Conservation (phyloP, 352 stramenopile genomes). For the Pythium guiyangense region DNA sequence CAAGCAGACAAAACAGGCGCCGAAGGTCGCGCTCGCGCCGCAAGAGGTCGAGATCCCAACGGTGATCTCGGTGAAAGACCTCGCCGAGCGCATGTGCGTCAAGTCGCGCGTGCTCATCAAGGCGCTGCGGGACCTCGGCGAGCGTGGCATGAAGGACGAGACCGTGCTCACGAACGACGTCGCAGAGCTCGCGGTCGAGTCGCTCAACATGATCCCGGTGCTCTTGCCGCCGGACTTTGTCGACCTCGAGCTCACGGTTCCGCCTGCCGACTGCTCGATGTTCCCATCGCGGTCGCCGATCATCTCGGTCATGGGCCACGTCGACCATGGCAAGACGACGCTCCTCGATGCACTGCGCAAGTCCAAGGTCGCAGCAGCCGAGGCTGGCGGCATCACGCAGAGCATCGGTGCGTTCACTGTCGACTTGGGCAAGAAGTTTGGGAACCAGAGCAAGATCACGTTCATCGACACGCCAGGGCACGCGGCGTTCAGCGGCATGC, state of each 20-base stretch:
- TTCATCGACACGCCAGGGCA: slow-evolving; percentile 99
- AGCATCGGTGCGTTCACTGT: slow-evolving; percentile 97
- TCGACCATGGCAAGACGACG: slow-evolving; percentile 99
- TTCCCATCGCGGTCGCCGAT: slow-evolving; percentile 87
- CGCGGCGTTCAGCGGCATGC: slow-evolving; percentile 98
- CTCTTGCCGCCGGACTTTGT: slow-evolving; percentile 79
- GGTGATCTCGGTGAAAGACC: slow-evolving; percentile 63
- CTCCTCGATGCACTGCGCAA: slow-evolving; percentile 94
- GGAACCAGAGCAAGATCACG: slow-evolving; percentile 70
- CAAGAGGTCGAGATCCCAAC: slow-evolving; percentile 81
- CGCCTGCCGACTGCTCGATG: slow-evolving; percentile 55
- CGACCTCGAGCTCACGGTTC: slow-evolving; percentile 62
- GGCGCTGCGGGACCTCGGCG: slow-evolving; percentile 59
- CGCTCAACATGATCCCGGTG: slow-evolving; percentile 83
- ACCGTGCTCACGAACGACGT: slow-evolving; percentile 68
- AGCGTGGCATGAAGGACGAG: slow-evolving; percentile 65
- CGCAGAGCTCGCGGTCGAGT: slow-evolving; percentile 78
- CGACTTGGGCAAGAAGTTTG: slow-evolving; percentile 84
- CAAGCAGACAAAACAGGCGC: slow-evolving; percentile 42
- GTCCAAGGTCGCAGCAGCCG: slow-evolving; percentile 89
- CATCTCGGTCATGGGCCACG: slow-evolving; percentile 99
- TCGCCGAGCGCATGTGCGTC: slow-evolving; percentile 77
- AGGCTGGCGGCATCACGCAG: slow-evolving; percentile 99
- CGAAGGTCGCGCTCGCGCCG: slow-evolving; percentile 31
- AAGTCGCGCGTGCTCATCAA: slow-evolving; percentile 68